Base-by-base conservation (phyloP, 495 filamentous ascomycete genomes). In the Penicillium chermesinum region DNA sequence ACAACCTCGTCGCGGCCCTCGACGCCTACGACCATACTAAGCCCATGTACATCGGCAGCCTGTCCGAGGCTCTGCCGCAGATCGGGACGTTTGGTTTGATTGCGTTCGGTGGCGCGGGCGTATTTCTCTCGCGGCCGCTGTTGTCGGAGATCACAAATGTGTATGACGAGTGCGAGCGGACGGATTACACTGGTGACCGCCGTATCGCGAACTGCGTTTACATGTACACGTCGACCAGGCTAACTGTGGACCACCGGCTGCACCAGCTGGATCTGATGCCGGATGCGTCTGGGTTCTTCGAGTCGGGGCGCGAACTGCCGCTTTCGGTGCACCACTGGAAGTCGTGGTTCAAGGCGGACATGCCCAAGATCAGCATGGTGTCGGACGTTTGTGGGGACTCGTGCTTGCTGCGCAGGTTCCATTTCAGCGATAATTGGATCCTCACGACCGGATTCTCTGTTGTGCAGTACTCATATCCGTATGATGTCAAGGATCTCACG, bases 251-350 rank as follows among this genome's bases (percentile, higher is more conserved):
- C 10, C 71, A 77, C 40, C 66, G 69, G 8, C 63, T 85, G 7
- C 76, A 71, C 36, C 73, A 82, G 52, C 65, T 76, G 20, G 78
- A 82, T 57, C 59, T 75, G 48, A 63, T 68, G 54, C 70, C 66
- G 15, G 73, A 79, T 43, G 65, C 68, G 5, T 74, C 72, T 0
- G 78, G 77, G 10, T 76, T 80, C 54, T 85, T 81, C 61, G 80
- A 81, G 52, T 62, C 65, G 13, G 77, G 73, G 10, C 61, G 70
- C 10, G 67, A 70, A 27, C 51, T 54, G 0, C 73, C 78, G 1
- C 72, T 83, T 1, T 71, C 73, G 9, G 71, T 85, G 14, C 80
- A 83, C 57, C 79, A 83, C 61, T 83, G 76, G 72, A 77, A 79
- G 41, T 74, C 69, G 1, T 76, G 72, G 71, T 79, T 79, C 70